Percentiles rank a stretch among this genome's conserved stretches.
phyloP scores from a whole-genome alignment of 352 stramenopile species.

The Phytopythium ostracodes region DNA sequence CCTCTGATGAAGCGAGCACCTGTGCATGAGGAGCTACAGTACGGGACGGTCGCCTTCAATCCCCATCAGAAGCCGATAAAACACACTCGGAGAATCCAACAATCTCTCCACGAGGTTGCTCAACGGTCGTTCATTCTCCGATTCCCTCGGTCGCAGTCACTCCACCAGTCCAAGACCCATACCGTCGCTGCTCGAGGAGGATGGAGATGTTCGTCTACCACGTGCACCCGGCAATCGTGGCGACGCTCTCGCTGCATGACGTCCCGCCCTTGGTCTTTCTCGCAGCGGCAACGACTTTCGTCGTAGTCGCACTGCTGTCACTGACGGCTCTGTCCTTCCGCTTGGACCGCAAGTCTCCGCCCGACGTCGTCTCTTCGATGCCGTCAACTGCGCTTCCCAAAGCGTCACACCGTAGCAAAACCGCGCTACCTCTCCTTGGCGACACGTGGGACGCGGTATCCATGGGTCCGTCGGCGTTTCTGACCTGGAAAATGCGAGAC shows the following conservation, averaged over 20 bases:
- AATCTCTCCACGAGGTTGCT: no score
- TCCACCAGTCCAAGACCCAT: neutral
- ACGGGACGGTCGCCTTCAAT: no score
- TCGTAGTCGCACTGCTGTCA: neutral
- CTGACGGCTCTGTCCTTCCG: neutral
- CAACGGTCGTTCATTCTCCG: neutral
- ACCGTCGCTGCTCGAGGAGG: no score
- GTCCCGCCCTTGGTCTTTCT: neutral
- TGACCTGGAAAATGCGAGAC: constrained; percentile 5
- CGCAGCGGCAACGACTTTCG: neutral
- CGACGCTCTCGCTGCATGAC: neutral
- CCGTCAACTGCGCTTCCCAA: neutral
- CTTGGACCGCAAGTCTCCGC: neutral
- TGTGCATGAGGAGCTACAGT: neutral
- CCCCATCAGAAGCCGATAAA: no score
- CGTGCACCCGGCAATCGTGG: neutral
- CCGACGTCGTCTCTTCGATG: neutral
- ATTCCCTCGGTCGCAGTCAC: neutral
- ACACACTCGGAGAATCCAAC: no score
- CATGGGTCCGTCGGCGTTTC: neutral
- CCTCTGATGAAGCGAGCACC: neutral
- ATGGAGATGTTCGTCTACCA: neutral
- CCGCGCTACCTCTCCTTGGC: constrained; percentile 2
- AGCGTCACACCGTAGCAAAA: neutral
- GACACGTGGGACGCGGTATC: constrained; percentile 4